Conservation (phyloP, 257 asterid genomes). For the Fraxinus anomala region DNA sequence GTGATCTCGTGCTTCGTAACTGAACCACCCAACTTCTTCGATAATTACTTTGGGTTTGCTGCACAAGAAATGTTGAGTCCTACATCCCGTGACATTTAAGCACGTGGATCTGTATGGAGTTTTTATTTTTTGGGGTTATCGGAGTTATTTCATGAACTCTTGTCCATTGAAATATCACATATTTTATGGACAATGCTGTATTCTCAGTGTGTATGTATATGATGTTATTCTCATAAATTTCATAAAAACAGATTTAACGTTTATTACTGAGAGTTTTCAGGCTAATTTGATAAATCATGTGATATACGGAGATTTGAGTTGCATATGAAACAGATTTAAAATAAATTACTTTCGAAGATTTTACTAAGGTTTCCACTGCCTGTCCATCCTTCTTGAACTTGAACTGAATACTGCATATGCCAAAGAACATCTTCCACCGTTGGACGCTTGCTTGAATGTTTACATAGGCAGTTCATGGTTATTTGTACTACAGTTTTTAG, state of each 20-base stretch:
- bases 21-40: constrained; percentile 79
- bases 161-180: constrained; percentile 4
- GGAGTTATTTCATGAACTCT: constrained; percentile 1
- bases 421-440: constrained; percentile 95
- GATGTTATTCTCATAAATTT: neutral
- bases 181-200: neutral
- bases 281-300: neutral
- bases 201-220: neutral
- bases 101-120: neutral
- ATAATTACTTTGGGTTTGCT: constrained; percentile 61
- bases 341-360: constrained; percentile 37
- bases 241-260: constrained; percentile 12
- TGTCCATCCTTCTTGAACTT: constrained; percentile 99
- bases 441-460: constrained; percentile 66
- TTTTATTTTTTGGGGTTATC: neutral
- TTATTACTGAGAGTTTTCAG: neutral
- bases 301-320: constrained; percentile 15
- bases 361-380: constrained; percentile 67
- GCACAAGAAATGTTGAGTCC: constrained; percentile 55
- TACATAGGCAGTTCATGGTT: constrained; percentile 65
- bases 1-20: constrained; percentile 80
- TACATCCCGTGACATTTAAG: constrained; percentile 7
- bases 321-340: constrained; percentile 16
- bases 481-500: constrained; percentile 79
- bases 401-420: constrained; percentile 97